phyloP scores from a whole-genome alignment of 805 yeast genomes.

The Metschnikowia koreensis region DNA sequence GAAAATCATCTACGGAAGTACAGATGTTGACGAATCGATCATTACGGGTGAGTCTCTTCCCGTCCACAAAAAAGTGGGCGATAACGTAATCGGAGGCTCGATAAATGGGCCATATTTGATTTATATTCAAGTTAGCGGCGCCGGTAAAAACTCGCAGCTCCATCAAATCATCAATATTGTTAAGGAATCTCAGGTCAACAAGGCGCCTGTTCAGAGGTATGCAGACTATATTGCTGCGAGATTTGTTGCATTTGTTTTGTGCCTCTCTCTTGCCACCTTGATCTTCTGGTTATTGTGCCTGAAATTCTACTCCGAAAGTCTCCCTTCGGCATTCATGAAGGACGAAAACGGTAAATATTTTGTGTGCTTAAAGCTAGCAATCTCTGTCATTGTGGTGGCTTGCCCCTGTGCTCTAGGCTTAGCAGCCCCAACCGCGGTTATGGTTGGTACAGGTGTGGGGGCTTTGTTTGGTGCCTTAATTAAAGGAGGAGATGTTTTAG shows the following conservation, averaged over 20 bases:
- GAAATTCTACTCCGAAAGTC: constrained; percentile 17
- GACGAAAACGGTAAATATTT: constrained; percentile 56
- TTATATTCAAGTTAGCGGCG: constrained; percentile 61
- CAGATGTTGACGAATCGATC: constrained; percentile 86
- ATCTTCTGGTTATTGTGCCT: constrained; percentile 37
- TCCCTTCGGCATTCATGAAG: constrained; percentile 49
- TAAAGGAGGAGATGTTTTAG: constrained; percentile 90
- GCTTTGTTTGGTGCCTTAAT: constrained; percentile 86
- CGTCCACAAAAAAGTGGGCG: constrained; percentile 59
- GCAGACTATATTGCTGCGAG: constrained; percentile 84
- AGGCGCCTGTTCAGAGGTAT: constrained; percentile 86
- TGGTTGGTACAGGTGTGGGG: constrained; percentile 98
- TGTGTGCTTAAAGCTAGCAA: constrained; percentile 73
- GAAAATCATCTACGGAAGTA: constrained; percentile 65
- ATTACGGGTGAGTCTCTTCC: constrained; percentile 91
- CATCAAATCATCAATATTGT: constrained; percentile 85
- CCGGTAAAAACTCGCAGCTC: constrained; percentile 84
- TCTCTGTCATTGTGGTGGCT: constrained; percentile 93
- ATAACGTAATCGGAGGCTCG: constrained; percentile 82
- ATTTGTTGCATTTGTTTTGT: constrained; percentile 76
- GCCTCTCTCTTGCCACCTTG: constrained; percentile 64
- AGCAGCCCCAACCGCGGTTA: constrained; percentile 97
- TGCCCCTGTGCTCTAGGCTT: constrained; percentile 98
- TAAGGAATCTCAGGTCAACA: constrained; percentile 81
- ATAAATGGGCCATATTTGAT: constrained; percentile 76